Percentiles rank a stretch among this genome's conserved stretches.
Evolutionary conservation across 352 stramenopile genomes (phyloP).

Genomic region (Phytophthora hibernalis): DNA sequence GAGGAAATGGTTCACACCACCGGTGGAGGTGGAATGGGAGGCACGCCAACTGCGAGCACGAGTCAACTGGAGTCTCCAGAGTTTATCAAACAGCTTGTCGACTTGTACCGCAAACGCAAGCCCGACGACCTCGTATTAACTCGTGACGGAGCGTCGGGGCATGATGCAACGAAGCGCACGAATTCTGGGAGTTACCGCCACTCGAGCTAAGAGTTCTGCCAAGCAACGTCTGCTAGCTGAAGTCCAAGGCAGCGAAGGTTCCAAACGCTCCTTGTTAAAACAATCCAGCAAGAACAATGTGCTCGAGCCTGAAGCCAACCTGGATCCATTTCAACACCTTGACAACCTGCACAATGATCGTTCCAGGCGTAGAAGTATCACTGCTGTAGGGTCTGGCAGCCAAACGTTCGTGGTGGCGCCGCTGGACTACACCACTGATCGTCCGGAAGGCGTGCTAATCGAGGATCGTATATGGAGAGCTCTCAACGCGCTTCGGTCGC

Average conservation of each 20-base stretch:
- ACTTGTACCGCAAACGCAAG: conserved; percentile 83
- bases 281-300: conserved; percentile 33
- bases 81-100: conserved; percentile 70
- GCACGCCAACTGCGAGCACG: conserved; percentile 29
- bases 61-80: conserved; percentile 55
- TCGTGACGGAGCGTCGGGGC: conserved; percentile 13
- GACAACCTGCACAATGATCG: conserved; percentile 47
- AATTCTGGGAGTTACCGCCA: conserved; percentile 7
- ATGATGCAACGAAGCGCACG: conserved; percentile 24
- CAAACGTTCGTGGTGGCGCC: conserved; percentile 53
- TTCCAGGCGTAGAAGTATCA: conserved; percentile 8
- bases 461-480: conserved; percentile 75
- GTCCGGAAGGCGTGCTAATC: conserved; percentile 65
- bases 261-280: conserved; percentile 45
- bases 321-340: conserved; percentile 80
- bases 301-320: conserved; percentile 49
- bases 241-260: conserved; percentile 34
- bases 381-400: conserved; percentile 1
- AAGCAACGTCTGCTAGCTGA: conserved; percentile 64
- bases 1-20: conserved; percentile 68
- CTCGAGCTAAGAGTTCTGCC: conserved; percentile 36
- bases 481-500: conserved; percentile 64
- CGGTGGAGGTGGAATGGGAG: conserved; percentile 7
- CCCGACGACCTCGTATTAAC: conserved; percentile 46
- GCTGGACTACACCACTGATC: conserved; percentile 76